Evolutionary conservation across 2,329 filamentous ascomycete species (phyloP).

Genomic region (Amauroascus niger): DNA sequence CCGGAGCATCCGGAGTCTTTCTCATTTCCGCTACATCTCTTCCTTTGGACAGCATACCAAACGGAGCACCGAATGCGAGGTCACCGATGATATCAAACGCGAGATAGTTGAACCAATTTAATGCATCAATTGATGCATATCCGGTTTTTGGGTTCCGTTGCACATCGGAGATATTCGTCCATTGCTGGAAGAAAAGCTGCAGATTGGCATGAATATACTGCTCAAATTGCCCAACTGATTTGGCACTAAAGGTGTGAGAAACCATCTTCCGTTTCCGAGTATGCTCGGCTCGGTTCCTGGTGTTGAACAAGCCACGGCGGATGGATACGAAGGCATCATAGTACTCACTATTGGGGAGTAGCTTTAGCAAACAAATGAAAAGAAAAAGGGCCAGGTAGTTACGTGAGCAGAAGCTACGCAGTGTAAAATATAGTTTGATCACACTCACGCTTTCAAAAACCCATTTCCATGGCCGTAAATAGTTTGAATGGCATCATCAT

Average conservation of each 20-base stretch:
- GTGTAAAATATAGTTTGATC: not conserved
- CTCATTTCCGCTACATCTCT: constrained; percentile 68
- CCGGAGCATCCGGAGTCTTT: constrained; percentile 48
- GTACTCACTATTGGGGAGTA: constrained; percentile 53
- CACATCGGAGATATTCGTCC: constrained; percentile 53
- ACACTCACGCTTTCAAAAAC: constrained; percentile 58
- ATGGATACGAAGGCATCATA: constrained; percentile 91
- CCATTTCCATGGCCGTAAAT: constrained; percentile 69
- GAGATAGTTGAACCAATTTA: constrained; percentile 70
- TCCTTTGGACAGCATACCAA: constrained; percentile 72
- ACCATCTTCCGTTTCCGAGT: constrained; percentile 82
- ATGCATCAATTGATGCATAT: constrained; percentile 58
- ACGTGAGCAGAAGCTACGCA: not conserved
- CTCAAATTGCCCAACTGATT: constrained; percentile 74
- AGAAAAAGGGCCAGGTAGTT: not conserved
- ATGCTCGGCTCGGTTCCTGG: constrained; percentile 69
- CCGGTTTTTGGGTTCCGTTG: constrained; percentile 41
- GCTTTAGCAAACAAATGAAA: not conserved
- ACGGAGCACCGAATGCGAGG: constrained; percentile 62
- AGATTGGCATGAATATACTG: constrained; percentile 79
- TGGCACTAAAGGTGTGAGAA: constrained; percentile 75
- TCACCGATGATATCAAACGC: constrained; percentile 54
- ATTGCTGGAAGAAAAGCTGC: constrained; percentile 60
- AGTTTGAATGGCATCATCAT: constrained; percentile 62
- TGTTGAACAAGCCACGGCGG: constrained; percentile 78